These are phyloP conservation scores for Sporothrix pseudoabietina DNA, from an alignment of 2,329 filamentous ascomycete species.

Conservation along the genomic window DNA sequence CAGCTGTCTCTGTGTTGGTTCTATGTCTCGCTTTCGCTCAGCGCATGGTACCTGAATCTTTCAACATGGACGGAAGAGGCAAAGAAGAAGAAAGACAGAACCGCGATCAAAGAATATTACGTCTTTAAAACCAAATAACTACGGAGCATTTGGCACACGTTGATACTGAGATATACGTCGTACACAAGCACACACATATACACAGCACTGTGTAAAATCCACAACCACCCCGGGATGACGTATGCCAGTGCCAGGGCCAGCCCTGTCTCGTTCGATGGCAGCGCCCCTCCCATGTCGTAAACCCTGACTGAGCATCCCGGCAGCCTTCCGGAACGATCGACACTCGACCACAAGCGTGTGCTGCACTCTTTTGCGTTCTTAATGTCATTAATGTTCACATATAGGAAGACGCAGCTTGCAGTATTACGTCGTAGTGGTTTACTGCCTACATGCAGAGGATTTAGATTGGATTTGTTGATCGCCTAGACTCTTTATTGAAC, in stretches of 20 bases:
- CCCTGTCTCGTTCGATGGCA: neutral
- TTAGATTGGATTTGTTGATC: neutral
- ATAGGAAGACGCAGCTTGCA: neutral
- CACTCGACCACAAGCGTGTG: neutral
- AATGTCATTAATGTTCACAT: neutral
- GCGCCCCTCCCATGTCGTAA: neutral
- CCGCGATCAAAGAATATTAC: neutral
- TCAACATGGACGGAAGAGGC: neutral
- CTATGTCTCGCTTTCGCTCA: conserved; percentile 16
- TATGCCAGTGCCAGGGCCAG: conserved; percentile 8
- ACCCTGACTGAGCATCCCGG: conserved; percentile 13
- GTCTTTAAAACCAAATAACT: neutral
- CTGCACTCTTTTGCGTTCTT: neutral
- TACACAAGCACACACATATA: neutral
- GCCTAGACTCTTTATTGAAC: neutral
- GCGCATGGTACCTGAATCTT: neutral
- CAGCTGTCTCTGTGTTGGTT: neutral
- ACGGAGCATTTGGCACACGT: neutral
- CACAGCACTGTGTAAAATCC: too few relatives aligned
- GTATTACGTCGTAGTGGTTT: too few relatives aligned
- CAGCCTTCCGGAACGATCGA: conserved; percentile 11
- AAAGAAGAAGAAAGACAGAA: neutral
- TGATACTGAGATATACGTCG: neutral
- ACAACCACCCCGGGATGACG: neutral
- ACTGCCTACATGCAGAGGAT: neutral